phyloP scores from a whole-genome alignment of 2,329 filamentous ascomycete species.

The Trichocomaceae sp. region DNA sequence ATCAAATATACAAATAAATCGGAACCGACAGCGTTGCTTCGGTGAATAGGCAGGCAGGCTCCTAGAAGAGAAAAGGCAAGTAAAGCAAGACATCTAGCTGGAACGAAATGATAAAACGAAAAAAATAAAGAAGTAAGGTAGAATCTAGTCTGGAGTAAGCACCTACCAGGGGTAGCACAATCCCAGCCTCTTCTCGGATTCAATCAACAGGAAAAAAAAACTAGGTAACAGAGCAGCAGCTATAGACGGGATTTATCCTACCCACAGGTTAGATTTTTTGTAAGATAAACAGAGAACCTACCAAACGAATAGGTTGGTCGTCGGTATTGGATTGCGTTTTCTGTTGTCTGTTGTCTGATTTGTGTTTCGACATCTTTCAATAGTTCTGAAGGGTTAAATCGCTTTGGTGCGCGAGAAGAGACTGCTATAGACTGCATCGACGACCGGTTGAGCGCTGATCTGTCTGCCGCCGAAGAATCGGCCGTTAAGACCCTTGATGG shows the following conservation, averaged over 20 bases:
- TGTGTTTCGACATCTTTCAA: not conserved
- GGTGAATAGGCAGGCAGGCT: slow-evolving; percentile 4
- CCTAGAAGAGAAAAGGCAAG: slow-evolving; percentile 7
- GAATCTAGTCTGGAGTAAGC: slow-evolving; percentile 9
- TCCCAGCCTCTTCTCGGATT: slow-evolving; percentile 8
- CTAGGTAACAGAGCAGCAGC: slow-evolving; percentile 4
- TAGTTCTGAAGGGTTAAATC: slow-evolving; percentile 45
- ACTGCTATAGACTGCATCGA: slow-evolving; percentile 98
- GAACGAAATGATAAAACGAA: too few relatives aligned
- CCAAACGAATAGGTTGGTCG: slow-evolving; percentile 15
- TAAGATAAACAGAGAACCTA: slow-evolving; percentile 22
- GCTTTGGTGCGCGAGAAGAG: slow-evolving; percentile 82
- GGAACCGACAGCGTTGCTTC: not conserved
- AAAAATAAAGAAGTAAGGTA: not conserved
- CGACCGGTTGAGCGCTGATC: slow-evolving; percentile 91
- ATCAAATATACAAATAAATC: slow-evolving; percentile 12
- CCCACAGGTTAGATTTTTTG: slow-evolving; percentile 14
- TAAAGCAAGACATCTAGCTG: not conserved
- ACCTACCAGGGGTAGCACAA: slow-evolving; percentile 15
- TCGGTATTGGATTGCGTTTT: slow-evolving; percentile 9
- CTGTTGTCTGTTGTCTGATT: not conserved
- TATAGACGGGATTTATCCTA: slow-evolving; percentile 20
- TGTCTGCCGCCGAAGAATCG: slow-evolving; percentile 88
- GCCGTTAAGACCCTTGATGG: slow-evolving; percentile 95
- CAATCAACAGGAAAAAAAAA: not conserved